Evolutionary conservation across 768 basidiomycete genomes (phyloP).

Genomic region (Favolaschia claudopus): DNA sequence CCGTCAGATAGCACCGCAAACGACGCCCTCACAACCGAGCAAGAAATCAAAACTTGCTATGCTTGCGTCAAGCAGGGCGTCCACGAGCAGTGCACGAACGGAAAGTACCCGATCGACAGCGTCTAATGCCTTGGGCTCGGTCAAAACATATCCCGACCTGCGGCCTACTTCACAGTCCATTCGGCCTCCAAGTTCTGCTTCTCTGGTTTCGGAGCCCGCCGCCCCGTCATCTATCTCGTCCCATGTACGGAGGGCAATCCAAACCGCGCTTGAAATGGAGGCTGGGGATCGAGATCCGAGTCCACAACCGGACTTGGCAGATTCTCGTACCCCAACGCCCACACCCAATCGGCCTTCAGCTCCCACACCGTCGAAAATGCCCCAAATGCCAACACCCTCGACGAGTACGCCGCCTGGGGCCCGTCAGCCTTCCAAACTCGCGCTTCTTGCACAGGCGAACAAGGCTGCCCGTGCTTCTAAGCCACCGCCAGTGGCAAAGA

Average conservation of each 20-base stretch:
- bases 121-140: conserved; percentile 61
- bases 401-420: conserved; percentile 25
- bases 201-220: conserved; percentile 37
- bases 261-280: conserved; percentile 71
- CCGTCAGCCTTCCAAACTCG: conserved; percentile 73
- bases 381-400: conserved; percentile 30
- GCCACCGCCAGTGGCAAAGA: too few species aligned
- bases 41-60: conserved; percentile 74
- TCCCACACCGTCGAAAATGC: conserved; percentile 31
- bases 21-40: conserved; percentile 34
- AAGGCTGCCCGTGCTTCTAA: conserved; percentile 57
- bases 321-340: conserved; percentile 34
- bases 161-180: conserved; percentile 72
- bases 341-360: conserved; percentile 31
- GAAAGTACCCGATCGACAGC: conserved; percentile 65
- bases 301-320: conserved; percentile 16
- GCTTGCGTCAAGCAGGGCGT: conserved; percentile 71
- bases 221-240: conserved; percentile 61
- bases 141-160: conserved; percentile 76
- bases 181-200: conserved; percentile 45
- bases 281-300: conserved; percentile 48
- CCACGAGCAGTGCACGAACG: conserved; percentile 50
- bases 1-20: conserved; percentile 30
- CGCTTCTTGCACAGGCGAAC: conserved; percentile 73
- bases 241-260: conserved; percentile 70